phyloP scores from a whole-genome alignment of 2,329 filamentous ascomycete genomes.

The Sporothrix schenckii region DNA sequence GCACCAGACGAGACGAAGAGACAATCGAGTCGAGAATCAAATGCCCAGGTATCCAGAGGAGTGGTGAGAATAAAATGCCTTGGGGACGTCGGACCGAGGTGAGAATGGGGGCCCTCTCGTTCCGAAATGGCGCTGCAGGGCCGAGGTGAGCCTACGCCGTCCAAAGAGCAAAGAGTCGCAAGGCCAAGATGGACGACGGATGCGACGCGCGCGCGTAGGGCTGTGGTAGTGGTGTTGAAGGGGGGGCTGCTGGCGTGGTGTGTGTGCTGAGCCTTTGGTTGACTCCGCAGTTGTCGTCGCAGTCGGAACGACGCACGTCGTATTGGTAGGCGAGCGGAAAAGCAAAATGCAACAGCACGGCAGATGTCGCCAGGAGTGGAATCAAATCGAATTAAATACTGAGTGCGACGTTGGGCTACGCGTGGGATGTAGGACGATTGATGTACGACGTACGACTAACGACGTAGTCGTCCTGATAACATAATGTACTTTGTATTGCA shows the following conservation, averaged over 20 bases:
- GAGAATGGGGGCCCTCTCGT: no score
- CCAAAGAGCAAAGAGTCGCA: neutral
- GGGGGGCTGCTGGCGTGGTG: neutral
- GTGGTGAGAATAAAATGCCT: no score
- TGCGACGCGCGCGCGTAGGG: conserved; percentile 20
- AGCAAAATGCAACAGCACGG: conserved; percentile 23
- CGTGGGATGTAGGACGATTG: no score
- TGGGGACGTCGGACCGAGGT: no score
- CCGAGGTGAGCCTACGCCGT: neutral
- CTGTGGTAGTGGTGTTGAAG: neutral
- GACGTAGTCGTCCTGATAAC: no score
- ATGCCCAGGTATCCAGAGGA: no score
- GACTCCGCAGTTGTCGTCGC: neutral
- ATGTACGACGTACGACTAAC: no score
- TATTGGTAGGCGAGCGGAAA: conserved; percentile 20
- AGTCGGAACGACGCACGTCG: neutral
- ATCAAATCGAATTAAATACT: no score
- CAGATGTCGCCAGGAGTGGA: neutral
- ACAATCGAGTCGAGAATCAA: neutral
- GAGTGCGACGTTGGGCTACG: no score
- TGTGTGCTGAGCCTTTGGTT: neutral
- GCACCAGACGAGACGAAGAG: neutral
- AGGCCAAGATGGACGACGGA: conserved; percentile 9
- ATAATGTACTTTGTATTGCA: no score
- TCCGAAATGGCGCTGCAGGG: neutral